Evolutionary conservation across 2,329 filamentous ascomycete species (phyloP), one percentile per base, ranked within the genome.

Genomic region (Aspergillus bombycis): DNA sequence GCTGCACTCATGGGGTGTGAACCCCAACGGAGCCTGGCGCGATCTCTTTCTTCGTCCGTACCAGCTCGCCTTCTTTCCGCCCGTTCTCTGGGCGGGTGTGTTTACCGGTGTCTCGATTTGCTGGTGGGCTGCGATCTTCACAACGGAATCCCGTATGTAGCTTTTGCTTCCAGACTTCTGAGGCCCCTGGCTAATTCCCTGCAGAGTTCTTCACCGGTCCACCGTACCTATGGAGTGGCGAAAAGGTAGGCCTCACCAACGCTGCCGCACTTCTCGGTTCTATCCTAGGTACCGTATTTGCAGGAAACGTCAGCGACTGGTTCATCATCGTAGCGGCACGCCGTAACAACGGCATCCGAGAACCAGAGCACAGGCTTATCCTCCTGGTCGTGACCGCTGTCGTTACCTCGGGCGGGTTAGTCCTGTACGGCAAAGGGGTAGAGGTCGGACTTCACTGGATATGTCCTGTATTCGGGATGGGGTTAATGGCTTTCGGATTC

Each of bases 311-410:
- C 14, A 67, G 67, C 55, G 71, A 73, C 60, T 69, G 68, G 68
- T 60, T 73, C 38, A 67, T 68, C 3, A 36, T 74, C 14, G 61
- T 60, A 26, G 57, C 70, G 8, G 72, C 72, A 0, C 63, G 70
- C 12, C 64, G 63, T n/a, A 70, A 70, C 45, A 60, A 62, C 12
- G 72, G 72, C n/a, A 66, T 73, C 16, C 67, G 67, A 45, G 71
- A 74, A 38, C 66, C 72, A 10, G 72, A 74, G 34, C 65, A 71
- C 38, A 66, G 71, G 5, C 67, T 74, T 11, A 70, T 70, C 64
- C 68, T 70, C 2, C 66, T 69, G 5, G 30, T 56, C 6, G 1
- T 30, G 10, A 57, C 60, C 0, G 60, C 60, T 2, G 41, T 61
- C 1, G 21, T 61, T 8, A 48, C 53, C 0, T 56, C 60, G 1